Evolutionary conservation across 2,329 filamentous ascomycete genomes (phyloP), one percentile per base, ranked within the genome.

Genomic region (Neodidymelliopsis sp.): DNA sequence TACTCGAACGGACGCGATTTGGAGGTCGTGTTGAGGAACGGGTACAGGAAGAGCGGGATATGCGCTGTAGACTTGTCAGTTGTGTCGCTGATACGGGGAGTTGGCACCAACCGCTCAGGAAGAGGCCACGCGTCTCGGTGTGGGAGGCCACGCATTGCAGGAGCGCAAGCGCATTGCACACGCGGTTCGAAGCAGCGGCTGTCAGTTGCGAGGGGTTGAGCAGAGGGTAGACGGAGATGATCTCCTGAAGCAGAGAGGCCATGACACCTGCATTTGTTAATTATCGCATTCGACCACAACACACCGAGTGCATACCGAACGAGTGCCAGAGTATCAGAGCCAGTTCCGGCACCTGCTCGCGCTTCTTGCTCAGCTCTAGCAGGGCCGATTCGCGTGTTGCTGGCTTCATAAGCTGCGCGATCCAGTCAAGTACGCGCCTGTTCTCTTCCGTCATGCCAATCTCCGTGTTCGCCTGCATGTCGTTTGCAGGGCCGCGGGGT

Each of bases 1-100:
- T 99, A 99, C 74, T 99, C 94, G 72, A 97, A 99, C 0, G 94
- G 94, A 42, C 94, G 86, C 23, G 92, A 97, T 75, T 99, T 99
- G 24, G 94, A 97, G 1, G 94, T 99, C 3, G 94, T 99, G 77
- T 99, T 99, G 56, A 99, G 85, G 70, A 99, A 99, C 0, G 94
- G 94, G 66, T 99, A 99, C 48, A 99, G 86, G 74, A 97, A 99
- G 39, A 99, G 84, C 6, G 94, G 94, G 50, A 99, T 97, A 68
- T 99, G 94, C 28, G 94, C 94, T 97, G 28, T 27, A 2, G 15
- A 5, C 24, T 9, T 11, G 44, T 69, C 49, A 67, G 66, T 19
- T 37, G 28, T 12, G 18, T 15, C 33, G 28, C 18, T 20, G 15
- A 6, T 6, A 28, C 15, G 11, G 10, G 22, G 19, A n/a, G 12